Percentiles rank a stretch among this genome's conserved stretches.
Evolutionary conservation across 2,329 filamentous ascomycete species (phyloP).

Genomic region (Eutypa lata): DNA sequence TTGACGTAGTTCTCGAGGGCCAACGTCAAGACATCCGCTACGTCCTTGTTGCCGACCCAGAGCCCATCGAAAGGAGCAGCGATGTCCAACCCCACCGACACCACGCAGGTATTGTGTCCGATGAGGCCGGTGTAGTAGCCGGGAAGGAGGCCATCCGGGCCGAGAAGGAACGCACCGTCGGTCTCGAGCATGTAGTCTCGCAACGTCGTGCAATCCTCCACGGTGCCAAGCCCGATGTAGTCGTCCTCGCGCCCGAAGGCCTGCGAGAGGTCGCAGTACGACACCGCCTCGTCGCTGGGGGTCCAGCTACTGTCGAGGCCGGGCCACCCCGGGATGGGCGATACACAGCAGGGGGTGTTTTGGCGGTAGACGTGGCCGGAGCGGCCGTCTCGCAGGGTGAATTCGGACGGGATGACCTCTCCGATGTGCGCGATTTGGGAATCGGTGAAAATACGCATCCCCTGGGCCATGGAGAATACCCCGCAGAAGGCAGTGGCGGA

Average conservation of each 20-base stretch:
- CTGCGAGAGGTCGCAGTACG: neutral
- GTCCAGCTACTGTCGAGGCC: neutral
- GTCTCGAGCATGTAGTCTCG: neutral
- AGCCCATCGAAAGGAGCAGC: neutral
- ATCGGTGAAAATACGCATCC: neutral
- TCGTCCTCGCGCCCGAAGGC: neutral
- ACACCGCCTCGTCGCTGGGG: neutral
- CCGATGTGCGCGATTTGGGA: neutral
- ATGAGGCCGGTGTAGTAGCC: neutral
- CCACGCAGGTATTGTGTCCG: neutral
- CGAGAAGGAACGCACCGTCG: neutral
- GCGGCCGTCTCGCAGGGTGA: neutral
- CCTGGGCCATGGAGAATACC: neutral
- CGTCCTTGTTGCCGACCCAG: neutral
- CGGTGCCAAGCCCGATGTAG: neutral
- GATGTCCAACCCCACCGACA: neutral
- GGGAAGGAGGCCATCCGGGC: neutral
- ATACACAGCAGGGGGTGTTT: neutral
- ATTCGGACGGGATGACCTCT: neutral
- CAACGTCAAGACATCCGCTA: neutral
- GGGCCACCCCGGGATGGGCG: neutral
- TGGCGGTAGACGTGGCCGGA: neutral
- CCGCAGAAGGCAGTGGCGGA: neutral
- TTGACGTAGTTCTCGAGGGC: neutral
- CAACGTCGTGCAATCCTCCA: neutral